Evolutionary conservation across 805 yeast species (phyloP).

Genomic region (Candida manassasensis): DNA sequence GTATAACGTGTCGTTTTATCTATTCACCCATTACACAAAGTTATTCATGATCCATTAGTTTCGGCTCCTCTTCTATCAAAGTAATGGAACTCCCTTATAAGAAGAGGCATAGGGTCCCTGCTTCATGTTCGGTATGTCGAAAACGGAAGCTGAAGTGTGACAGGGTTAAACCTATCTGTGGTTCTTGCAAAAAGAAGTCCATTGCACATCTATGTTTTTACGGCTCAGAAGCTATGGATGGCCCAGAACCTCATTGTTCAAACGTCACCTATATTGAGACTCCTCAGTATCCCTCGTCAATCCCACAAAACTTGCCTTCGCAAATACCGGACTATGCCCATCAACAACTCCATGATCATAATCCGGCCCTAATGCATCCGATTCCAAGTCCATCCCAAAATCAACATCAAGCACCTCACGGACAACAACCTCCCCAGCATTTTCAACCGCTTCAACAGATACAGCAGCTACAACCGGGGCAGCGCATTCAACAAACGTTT

Average conservation of each 20-base stretch:
- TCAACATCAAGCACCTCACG: slow-evolving; percentile 3
- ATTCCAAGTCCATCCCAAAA: slow-evolving; percentile 4
- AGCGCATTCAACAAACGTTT: slow-evolving; percentile 2
- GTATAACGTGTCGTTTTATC: too few relatives aligned
- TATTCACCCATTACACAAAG: too few relatives aligned
- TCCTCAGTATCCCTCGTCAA: slow-evolving; percentile 1
- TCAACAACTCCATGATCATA: slow-evolving; percentile 7
- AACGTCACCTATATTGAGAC: neutral
- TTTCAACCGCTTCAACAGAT: slow-evolving; percentile 7
- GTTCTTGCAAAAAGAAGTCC: slow-evolving; percentile 38
- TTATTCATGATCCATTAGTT: too few relatives aligned
- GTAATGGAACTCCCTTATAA: slow-evolving; percentile 23
- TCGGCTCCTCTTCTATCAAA: too few relatives aligned
- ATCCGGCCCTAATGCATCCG: slow-evolving; percentile 1
- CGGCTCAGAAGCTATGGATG: slow-evolving; percentile 19
- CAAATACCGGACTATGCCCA: neutral
- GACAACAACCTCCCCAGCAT: slow-evolving; percentile 6
- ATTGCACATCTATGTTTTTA: slow-evolving; percentile 40
- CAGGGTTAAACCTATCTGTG: slow-evolving; percentile 39
- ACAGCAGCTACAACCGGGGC: slow-evolving; percentile 4
- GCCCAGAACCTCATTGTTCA: neutral
- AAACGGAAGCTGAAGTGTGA: slow-evolving; percentile 41
- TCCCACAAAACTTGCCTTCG: slow-evolving; percentile 2
- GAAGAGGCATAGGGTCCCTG: slow-evolving; percentile 38
- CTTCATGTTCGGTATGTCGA: slow-evolving; percentile 42